Evolutionary conservation across 331 rosid species (phyloP).

Genomic region (Arachis monticola): DNA sequence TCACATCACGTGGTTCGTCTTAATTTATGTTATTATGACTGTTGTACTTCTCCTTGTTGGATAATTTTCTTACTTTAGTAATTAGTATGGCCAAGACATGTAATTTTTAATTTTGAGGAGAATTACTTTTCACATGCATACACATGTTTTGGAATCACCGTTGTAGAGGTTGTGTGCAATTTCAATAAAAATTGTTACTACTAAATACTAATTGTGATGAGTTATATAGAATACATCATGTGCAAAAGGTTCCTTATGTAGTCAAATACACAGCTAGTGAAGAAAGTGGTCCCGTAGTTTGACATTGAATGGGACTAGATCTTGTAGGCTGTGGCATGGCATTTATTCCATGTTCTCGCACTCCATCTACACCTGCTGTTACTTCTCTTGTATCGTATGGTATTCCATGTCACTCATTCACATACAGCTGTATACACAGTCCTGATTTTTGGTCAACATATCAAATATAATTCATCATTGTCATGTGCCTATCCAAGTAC

Average conservation of each 20-base stretch:
- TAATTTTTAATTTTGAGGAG: slow-evolving; percentile 12
- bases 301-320: slow-evolving; percentile 34
- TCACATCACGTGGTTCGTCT: slow-evolving; percentile 40
- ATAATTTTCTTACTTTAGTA: slow-evolving; percentile 26
- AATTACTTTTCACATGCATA: slow-evolving; percentile 55
- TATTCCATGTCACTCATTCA: not conserved
- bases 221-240: not conserved
- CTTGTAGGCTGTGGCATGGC: slow-evolving; percentile 30
- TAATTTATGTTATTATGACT: slow-evolving; percentile 21
- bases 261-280: slow-evolving; percentile 37
- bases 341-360: slow-evolving; percentile 30
- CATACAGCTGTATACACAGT: slow-evolving; percentile 8
- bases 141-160: slow-evolving; percentile 54
- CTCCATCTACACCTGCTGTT: slow-evolving; percentile 18
- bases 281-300: slow-evolving; percentile 38
- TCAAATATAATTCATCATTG: no score
- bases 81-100: slow-evolving; percentile 36
- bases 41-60: slow-evolving; percentile 30
- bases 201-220: not conserved
- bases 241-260: not conserved
- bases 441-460: not conserved
- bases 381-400: not conserved
- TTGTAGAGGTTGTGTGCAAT: slow-evolving; percentile 16
- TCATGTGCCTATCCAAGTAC: not conserved
- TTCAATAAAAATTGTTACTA: slow-evolving; percentile 21